Evolutionary conservation across 176 grass and related monocot species (phyloP).

Genomic region (Cocos nucifera): DNA sequence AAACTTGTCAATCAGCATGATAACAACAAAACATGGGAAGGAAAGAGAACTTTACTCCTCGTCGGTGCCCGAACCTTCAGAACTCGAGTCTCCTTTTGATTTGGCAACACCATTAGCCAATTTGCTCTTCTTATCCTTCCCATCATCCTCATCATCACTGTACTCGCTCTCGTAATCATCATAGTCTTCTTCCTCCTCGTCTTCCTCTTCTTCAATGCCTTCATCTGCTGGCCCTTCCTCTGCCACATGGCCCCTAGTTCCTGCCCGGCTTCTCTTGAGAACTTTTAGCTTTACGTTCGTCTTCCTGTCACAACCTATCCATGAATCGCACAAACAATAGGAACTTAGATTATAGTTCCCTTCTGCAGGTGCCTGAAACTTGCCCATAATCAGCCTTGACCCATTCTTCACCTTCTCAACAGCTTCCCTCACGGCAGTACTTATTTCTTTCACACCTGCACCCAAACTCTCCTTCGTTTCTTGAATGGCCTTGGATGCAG

Average conservation of each 20-base stretch:
- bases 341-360: conserved; percentile 68
- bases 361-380: conserved; percentile 77
- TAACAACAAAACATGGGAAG: too few species aligned
- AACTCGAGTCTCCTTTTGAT: conserved; percentile 13
- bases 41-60: too few species aligned
- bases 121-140: conserved; percentile 63
- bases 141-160: conserved; percentile 82
- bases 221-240: conserved; percentile 70
- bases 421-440: conserved; percentile 51
- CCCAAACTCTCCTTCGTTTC: conserved; percentile 89
- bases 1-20: too few species aligned
- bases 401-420: conserved; percentile 93
- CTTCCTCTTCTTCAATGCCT: conserved; percentile 84
- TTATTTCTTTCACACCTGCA: conserved; percentile 58
- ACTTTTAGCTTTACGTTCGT: conserved; percentile 80
- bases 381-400: conserved; percentile 86
- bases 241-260: conserved; percentile 47
- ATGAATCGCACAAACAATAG: conserved; percentile 69
- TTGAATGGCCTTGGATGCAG: conserved; percentile 86
- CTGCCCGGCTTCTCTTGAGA: conserved; percentile 59
- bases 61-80: conserved; percentile 12
- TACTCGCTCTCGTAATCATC: conserved; percentile 97
- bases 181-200: conserved; percentile 85
- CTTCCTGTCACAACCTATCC: conserved; percentile 84
- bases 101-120: conserved; percentile 30